Evolutionary conservation across 1,139 yeast genomes (phyloP).

Genomic region (Candida tropicalis): DNA sequence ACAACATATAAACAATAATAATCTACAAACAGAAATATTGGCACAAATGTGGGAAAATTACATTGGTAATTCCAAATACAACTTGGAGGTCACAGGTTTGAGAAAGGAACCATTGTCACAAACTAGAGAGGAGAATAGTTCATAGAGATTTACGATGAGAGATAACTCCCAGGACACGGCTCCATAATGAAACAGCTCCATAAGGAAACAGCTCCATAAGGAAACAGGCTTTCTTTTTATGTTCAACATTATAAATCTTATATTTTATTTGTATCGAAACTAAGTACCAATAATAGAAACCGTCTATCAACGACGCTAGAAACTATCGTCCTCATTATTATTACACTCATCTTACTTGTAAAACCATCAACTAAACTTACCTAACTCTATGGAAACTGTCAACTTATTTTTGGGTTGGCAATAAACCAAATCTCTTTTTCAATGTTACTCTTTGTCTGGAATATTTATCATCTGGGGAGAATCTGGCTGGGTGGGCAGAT

Average conservation of each 20-base stretch:
- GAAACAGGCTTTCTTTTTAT: too few relatives aligned
- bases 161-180: too few relatives aligned
- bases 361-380: not conserved
- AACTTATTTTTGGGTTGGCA: constrained; percentile 76
- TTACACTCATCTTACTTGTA: too few relatives aligned
- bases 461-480: constrained; percentile 98
- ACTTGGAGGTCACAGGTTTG: constrained; percentile 70
- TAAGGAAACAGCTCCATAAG: too few relatives aligned
- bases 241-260: too few relatives aligned
- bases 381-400: not conserved
- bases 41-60: constrained; percentile 86
- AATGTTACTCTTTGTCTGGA: constrained; percentile 98
- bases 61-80: constrained; percentile 69
- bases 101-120: constrained; percentile 7
- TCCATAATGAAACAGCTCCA: too few relatives aligned
- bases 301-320: too few relatives aligned
- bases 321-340: too few relatives aligned
- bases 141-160: too few relatives aligned
- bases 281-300: too few relatives aligned
- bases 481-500: constrained; percentile 99
- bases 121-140: not conserved
- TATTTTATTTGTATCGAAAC: too few relatives aligned
- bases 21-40: constrained; percentile 70
- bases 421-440: constrained; percentile 88
- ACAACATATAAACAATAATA: constrained; percentile 64